Base-by-base conservation (phyloP, 2,329 filamentous ascomycete species). In the Neofusicoccum laricinum region DNA sequence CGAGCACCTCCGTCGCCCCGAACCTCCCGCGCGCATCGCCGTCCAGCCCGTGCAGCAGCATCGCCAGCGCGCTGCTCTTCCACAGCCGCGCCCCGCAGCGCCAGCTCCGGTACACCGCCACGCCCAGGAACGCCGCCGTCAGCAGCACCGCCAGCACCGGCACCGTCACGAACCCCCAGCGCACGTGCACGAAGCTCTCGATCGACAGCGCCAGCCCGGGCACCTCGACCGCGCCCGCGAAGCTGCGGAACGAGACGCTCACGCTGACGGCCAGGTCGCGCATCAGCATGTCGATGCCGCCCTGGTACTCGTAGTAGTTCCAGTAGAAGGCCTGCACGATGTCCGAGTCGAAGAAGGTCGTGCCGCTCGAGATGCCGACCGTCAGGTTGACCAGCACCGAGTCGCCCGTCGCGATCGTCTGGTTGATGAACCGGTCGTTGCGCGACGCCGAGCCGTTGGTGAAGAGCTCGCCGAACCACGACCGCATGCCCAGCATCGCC, bases 301-400 rank as follows among this genome's bases (percentile, higher is more conserved):
- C 34, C 1, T 69, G 66, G 48, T 77, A 77, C 61, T 78, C 69
- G 68, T 77, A 77, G 69, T 78, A 77, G 65, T 77, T 76, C 75
- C 75, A 77, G 68, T 78, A 78, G 55, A 78, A 78, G 2, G 75
- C 75, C 30, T 76, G 76, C 14, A 78, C 74, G 51, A 77, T 71
- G 61, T 78, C 76, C 1, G 71, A 75, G 57, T 66, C 65, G 58
- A 30, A 30, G 25, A 30, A 30, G 25, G 25, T 30, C 4, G 25
- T 30, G 25, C 25, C 25, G 25, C 25, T 53, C 53, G 63, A 65
- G 53, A 66, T 57, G 48, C 65, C 65, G 57, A 67, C 64, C n/a
- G 66, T 66, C 17, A 66, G 64, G 38, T 66, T 67, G 17, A 67
- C 64, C 43, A 66, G 50, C 40, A 67, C 61, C 55, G 63, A 32